phyloP scores from a whole-genome alignment of 108 stramenopile species.

The Bacterosira constricta region DNA sequence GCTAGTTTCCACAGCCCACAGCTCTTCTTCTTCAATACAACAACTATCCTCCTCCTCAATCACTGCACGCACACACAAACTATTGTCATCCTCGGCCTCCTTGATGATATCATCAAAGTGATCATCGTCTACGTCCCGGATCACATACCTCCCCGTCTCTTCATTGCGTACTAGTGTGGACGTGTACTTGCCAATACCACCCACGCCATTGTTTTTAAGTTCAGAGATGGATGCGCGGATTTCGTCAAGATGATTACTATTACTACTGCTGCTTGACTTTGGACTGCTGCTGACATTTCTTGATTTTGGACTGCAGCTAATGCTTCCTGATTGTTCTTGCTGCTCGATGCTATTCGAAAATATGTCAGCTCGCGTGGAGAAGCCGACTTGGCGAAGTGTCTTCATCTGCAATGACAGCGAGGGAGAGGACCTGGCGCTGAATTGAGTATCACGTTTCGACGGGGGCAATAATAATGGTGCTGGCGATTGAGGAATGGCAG shows the following conservation, averaged over 20 bases:
- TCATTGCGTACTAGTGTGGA: constrained; percentile 42
- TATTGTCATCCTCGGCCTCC: not conserved
- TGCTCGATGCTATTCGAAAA: too few relatives aligned
- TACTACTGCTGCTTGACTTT: not conserved
- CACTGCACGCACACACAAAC: not conserved
- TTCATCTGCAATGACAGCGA: too few relatives aligned
- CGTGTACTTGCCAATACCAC: constrained; percentile 25
- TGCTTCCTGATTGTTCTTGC: too few relatives aligned
- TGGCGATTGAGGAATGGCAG: too few relatives aligned
- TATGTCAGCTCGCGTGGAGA: not conserved
- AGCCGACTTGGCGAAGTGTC: not conserved
- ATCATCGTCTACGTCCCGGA: constrained; percentile 41
- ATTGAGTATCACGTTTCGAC: too few relatives aligned
- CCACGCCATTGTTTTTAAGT: constrained; percentile 42
- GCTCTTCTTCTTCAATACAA: not conserved
- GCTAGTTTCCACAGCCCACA: not conserved
- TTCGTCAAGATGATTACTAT: constrained; percentile 8
- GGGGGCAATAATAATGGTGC: too few relatives aligned
- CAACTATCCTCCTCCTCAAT: not conserved
- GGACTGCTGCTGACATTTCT: not conserved
- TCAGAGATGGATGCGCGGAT: constrained; percentile 37
- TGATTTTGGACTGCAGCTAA: too few relatives aligned
- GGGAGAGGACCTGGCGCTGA: too few relatives aligned
- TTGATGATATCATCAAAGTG: constrained; percentile 25
- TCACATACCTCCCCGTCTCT: constrained; percentile 35